Conservation (phyloP, 352 stramenopile species). For the Plasmopara viticola region DNA sequence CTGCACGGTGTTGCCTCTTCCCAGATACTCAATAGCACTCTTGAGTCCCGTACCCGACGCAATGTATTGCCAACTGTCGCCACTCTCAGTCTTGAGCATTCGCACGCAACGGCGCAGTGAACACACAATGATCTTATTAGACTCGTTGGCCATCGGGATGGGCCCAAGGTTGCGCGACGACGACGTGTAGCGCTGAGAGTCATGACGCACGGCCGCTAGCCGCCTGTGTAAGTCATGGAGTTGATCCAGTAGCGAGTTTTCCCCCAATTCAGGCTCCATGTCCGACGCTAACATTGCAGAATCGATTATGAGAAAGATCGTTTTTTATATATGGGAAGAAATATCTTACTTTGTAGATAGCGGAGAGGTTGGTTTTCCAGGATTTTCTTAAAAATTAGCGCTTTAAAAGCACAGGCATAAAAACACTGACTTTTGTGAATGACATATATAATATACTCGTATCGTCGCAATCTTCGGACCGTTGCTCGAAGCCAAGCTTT, state of each 20-base stretch:
- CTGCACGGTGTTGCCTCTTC: slow-evolving; percentile 74
- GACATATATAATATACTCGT: too few species aligned
- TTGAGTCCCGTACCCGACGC: slow-evolving; percentile 56
- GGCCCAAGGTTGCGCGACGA: slow-evolving; percentile 52
- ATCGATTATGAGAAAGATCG: neutral
- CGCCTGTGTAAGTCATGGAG: slow-evolving; percentile 69
- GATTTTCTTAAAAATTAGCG: too few species aligned
- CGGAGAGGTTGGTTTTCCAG: too few species aligned
- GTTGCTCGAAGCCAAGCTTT: too few species aligned
- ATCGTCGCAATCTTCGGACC: too few species aligned
- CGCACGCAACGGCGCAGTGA: slow-evolving; percentile 63
- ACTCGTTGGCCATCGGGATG: slow-evolving; percentile 67
- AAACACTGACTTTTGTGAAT: too few species aligned
- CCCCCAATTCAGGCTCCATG: slow-evolving; percentile 34
- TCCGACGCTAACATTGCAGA: slow-evolving; percentile 6
- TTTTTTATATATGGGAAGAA: too few species aligned
- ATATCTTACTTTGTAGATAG: too few species aligned
- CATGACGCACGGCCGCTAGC: slow-evolving; percentile 61
- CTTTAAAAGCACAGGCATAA: too few species aligned
- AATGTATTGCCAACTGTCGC: slow-evolving; percentile 74
- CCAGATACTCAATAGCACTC: slow-evolving; percentile 70
- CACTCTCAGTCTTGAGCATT: slow-evolving; percentile 62
- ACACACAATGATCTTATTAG: slow-evolving; percentile 78
- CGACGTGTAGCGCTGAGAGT: slow-evolving; percentile 67
- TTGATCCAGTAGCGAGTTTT: slow-evolving; percentile 71